A percentile compares a stretch with the other conserved stretches of the same genome.
phyloP scores from a whole-genome alignment of 2,329 filamentous ascomycete species.

The Sarocladium strictum region DNA sequence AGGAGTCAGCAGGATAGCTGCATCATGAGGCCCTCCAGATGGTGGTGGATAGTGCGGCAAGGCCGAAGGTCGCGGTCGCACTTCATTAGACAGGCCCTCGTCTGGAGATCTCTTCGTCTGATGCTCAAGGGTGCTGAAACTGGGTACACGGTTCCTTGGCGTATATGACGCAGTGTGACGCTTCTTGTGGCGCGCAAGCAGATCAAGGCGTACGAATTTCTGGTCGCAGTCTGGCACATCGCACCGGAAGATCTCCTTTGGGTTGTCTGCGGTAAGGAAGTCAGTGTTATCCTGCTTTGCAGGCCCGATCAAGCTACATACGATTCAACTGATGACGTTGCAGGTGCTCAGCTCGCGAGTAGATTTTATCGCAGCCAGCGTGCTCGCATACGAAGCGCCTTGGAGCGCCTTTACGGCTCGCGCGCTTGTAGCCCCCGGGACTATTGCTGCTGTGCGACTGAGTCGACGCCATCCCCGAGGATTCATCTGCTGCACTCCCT shows the following conservation, averaged over 20 bases:
- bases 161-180: constrained; percentile 53
- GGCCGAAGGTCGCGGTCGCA: constrained; percentile 9
- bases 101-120: not conserved
- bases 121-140: constrained; percentile 30
- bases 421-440: constrained; percentile 37
- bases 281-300: constrained; percentile 6
- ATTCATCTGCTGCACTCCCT: constrained; percentile 1
- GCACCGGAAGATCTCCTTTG: constrained; percentile 74
- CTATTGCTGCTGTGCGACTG: constrained; percentile 14
- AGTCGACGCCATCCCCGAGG: constrained; percentile 16
- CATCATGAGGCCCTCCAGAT: constrained; percentile 36
- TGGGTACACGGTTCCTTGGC: constrained; percentile 43
- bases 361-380: constrained; percentile 70
- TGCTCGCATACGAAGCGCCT: constrained; percentile 58
- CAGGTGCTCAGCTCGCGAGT: constrained; percentile 74
- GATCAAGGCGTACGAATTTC: constrained; percentile 72
- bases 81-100: constrained; percentile 17
- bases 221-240: constrained; percentile 70
- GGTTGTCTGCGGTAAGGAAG: constrained; percentile 50
- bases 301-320: constrained; percentile 40
- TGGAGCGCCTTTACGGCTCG: constrained; percentile 44
- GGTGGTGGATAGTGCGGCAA: constrained; percentile 18
- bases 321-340: constrained; percentile 79
- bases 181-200: constrained; percentile 63
- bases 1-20: constrained; percentile 38